Percentiles rank a stretch among this genome's conserved stretches.
These are phyloP conservation scores for Haematococcus sp. DNA, from an alignment of 139 green algal species.

Conservation along the genomic window DNA sequence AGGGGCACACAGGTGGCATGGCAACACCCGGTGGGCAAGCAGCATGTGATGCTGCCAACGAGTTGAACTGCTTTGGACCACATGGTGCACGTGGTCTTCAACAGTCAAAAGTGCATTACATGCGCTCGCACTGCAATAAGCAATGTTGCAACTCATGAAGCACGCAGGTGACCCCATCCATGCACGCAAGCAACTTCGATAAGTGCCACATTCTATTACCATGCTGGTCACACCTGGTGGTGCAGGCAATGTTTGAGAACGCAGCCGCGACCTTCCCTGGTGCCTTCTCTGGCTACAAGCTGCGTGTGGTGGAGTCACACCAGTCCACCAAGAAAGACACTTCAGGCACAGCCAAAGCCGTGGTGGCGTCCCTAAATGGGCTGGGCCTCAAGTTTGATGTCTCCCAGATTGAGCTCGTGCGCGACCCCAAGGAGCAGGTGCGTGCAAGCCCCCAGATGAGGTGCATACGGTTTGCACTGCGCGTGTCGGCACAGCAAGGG, in stretches of 20 bases:
- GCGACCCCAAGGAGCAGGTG: constrained; percentile 64
- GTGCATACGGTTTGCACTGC: background rate
- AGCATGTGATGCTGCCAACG: too few species aligned
- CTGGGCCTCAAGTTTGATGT: constrained; percentile 82
- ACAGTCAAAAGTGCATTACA: too few species aligned
- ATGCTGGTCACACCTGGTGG: too few species aligned
- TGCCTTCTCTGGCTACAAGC: constrained; percentile 89
- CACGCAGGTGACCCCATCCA: too few species aligned
- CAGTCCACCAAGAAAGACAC: constrained; percentile 96
- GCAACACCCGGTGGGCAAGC: constrained; percentile 95
- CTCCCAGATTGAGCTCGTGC: constrained; percentile 75
- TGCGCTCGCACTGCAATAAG: too few species aligned
- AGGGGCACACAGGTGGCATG: constrained; percentile 36
- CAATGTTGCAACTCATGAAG: too few species aligned
- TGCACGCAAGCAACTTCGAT: too few species aligned
- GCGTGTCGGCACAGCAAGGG: background rate
- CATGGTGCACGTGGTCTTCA: too few species aligned
- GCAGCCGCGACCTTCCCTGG: constrained; percentile 92
- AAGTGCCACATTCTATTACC: too few species aligned
- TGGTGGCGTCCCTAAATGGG: constrained; percentile 84
- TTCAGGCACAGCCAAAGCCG: constrained; percentile 82
- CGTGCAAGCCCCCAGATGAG: constrained; percentile 21
- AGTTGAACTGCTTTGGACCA: too few species aligned
- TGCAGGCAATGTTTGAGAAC: constrained; percentile 92
- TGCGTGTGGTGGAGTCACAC: constrained; percentile 92